phyloP scores from a whole-genome alignment of 148 eudicot species.

The Amaranthus hypochondriacus region DNA sequence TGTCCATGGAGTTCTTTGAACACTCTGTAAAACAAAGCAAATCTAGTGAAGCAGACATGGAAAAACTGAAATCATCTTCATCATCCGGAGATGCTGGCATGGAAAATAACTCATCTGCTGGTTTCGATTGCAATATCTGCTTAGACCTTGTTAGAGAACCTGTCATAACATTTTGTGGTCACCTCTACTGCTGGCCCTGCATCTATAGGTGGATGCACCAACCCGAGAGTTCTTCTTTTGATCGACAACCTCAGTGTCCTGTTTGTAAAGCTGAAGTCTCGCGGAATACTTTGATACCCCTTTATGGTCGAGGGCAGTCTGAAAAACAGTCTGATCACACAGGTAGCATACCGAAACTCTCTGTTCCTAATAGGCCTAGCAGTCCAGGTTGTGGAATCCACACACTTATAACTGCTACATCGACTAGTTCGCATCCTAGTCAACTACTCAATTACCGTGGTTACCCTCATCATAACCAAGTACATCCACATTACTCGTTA shows the following conservation, averaged over 20 bases:
- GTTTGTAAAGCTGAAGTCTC: conserved; percentile 73
- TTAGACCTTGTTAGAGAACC: conserved; percentile 74
- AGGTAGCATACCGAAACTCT: conserved; percentile 20
- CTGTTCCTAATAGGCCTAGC: conserved; percentile 54
- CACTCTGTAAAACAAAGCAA: conserved; percentile 19
- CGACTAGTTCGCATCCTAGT: conserved; percentile 23
- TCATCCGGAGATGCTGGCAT: conserved; percentile 22
- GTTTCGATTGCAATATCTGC: conserved; percentile 90
- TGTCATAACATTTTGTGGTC: conserved; percentile 82
- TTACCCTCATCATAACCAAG: conserved; percentile 18
- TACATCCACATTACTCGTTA: conserved; percentile 19
- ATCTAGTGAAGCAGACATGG: conserved; percentile 18
- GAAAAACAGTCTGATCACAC: conserved; percentile 29
- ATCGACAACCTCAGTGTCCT: conserved; percentile 63
- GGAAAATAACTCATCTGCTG: conserved; percentile 36
- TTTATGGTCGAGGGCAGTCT: conserved; percentile 57
- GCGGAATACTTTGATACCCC: conserved; percentile 54
- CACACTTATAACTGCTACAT: conserved; percentile 12
- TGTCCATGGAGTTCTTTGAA: conserved; percentile 37
- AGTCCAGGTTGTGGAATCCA: conserved; percentile 36
- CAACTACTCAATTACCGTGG: conserved; percentile 27
- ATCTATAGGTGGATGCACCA: conserved; percentile 71
- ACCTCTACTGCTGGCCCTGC: conserved; percentile 97
- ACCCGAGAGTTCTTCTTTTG: conserved; percentile 27
- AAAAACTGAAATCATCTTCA: conserved; percentile 34